These are phyloP conservation scores for Neofusicoccum ribis DNA, from an alignment of 2,329 filamentous ascomycete species.

Conservation along the genomic window DNA sequence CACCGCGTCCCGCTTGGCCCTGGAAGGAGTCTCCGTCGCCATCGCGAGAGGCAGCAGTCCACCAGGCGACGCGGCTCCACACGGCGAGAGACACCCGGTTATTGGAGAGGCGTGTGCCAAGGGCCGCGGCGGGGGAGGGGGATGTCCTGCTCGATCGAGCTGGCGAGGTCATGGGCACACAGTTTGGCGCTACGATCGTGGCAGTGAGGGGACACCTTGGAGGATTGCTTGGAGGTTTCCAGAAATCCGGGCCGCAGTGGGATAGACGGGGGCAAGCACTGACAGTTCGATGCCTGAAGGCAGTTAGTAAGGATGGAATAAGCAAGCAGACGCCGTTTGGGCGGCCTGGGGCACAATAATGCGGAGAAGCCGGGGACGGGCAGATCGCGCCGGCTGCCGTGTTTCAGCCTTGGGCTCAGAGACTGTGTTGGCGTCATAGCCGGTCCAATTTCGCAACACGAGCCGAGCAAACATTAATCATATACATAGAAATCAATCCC, in stretches of 20 bases:
- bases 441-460: not conserved
- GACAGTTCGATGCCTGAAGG: not conserved
- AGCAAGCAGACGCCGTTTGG: not conserved
- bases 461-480: not conserved
- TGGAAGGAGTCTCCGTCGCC: not conserved
- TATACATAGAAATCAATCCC: slow-evolving; percentile 6
- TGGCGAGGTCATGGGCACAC: not conserved
- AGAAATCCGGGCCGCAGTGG: not conserved
- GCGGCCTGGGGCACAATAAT: not conserved
- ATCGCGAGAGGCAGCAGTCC: not conserved
- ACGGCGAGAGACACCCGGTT: no score
- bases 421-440: not conserved
- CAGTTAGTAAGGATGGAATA: not conserved
- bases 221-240: not conserved
- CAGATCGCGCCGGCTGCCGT: not conserved
- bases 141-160: not conserved
- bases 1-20: not conserved
- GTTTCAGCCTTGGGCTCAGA: not conserved
- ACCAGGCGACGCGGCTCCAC: not conserved
- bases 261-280: not conserved
- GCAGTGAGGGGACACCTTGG: not conserved
- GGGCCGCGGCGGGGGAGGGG: not conserved
- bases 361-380: slow-evolving; percentile 3
- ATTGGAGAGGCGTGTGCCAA: not conserved
- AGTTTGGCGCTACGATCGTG: not conserved